These are phyloP conservation scores for Bipolaris bicolor DNA, from an alignment of 2,329 filamentous ascomycete species.

Conservation along the genomic window DNA sequence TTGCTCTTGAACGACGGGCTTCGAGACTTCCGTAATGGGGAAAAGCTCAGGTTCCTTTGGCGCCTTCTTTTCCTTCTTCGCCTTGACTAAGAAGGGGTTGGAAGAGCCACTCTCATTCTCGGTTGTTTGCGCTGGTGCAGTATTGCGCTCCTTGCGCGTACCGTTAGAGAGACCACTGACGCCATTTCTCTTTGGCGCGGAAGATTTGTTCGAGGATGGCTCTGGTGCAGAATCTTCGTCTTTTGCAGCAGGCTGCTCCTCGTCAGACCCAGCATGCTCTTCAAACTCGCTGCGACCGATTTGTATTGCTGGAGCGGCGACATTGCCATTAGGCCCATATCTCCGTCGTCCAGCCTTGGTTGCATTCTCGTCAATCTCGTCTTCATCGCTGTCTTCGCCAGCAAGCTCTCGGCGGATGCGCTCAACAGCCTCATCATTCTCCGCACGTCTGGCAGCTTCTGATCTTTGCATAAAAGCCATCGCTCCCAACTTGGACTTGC, in stretches of 20 bases:
- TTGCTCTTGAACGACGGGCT: slow-evolving; percentile 6
- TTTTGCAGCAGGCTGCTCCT: slow-evolving; percentile 35
- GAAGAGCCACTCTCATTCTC: slow-evolving; percentile 17
- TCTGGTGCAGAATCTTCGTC: slow-evolving; percentile 33
- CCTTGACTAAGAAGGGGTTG: slow-evolving; percentile 46
- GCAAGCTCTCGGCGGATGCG: slow-evolving; percentile 70
- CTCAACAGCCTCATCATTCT: slow-evolving; percentile 74
- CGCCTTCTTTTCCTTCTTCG: slow-evolving; percentile 37
- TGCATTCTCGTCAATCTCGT: slow-evolving; percentile 60
- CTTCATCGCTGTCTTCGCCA: slow-evolving; percentile 62
- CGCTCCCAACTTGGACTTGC: slow-evolving; percentile 70
- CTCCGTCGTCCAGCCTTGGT: slow-evolving; percentile 71
- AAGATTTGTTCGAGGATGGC: slow-evolving; percentile 13
- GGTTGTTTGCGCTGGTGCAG: slow-evolving; percentile 1
- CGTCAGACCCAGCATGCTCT: slow-evolving; percentile 60
- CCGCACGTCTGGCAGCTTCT: slow-evolving; percentile 75
- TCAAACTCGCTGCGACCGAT: slow-evolving; percentile 63
- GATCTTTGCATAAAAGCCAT: slow-evolving; percentile 97
- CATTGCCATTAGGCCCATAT: slow-evolving; percentile 63
- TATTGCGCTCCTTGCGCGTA: slow-evolving; percentile 17
- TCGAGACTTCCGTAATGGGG: slow-evolving; percentile 14
- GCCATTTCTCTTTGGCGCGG: slow-evolving; percentile 14
- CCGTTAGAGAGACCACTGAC: slow-evolving; percentile 23
- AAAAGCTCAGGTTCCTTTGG: slow-evolving; percentile 22
- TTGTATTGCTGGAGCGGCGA: slow-evolving; percentile 38